Base-by-base conservation (phyloP, 768 basidiomycete genomes). In the Vararia minispora region DNA sequence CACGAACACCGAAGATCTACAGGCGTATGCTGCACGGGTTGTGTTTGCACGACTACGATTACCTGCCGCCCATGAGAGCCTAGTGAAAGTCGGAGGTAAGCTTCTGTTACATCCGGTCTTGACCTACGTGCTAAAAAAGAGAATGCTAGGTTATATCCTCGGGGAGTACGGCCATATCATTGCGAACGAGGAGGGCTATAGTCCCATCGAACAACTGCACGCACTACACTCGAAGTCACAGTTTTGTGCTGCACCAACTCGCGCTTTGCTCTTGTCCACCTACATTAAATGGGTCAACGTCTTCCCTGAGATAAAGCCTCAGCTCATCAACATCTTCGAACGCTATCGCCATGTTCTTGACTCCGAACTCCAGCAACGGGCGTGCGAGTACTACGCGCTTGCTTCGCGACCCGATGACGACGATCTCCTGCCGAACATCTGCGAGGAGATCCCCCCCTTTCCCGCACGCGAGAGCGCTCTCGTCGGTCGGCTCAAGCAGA, bases 271-370 rank as follows among this genome's bases (percentile, higher is more conserved):
- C 20, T 68, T 99, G 25, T 94, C 95, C 9, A 97, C 95, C 1
- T 99, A 99, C 57, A 82, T 97, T 65, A 99, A 99, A 72, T 98
- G 94, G 94, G 90, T 95, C 46, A 99, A 99, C 56, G 87, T 99
- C 40, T 99, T 98, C 60, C 95, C 95, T 14, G 95, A 99, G 58
- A 95, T 99, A 62, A 95, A 92, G 51, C 72, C 80, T 6, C 91
- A 97, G 48, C 74, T 99, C 21, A 52, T 97, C 56, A 85, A 81
- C 57, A 89, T 98, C 50, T 95, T 99, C 50, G 91, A 97, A 51
- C 87, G 91, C 12, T 98, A 95, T 55, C 79, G 90, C n/a, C 89
- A 94, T 52, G 88, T 97, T 31, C 76, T 99, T 11, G 95, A 99
- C 58, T 80, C 91, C 13, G 95, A 99, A 53, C 69, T 99, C 2